Base-by-base conservation (phyloP, 495 filamentous ascomycete species). In the Neurospora intermedia region DNA sequence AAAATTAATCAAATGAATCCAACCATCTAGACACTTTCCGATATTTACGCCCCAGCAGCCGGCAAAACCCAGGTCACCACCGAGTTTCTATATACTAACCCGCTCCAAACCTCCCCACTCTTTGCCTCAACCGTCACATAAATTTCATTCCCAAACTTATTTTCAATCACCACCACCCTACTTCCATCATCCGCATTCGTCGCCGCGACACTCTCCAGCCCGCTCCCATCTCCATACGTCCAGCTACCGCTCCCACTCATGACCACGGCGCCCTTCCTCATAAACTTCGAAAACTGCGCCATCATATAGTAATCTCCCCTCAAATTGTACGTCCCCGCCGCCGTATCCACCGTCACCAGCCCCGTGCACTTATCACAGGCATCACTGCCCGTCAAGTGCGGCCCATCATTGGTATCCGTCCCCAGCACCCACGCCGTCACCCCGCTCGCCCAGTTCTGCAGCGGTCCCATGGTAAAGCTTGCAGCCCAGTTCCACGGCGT, bases 201-300 rank as follows among this genome's bases (percentile, higher is more conserved):
- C 27, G 85, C 83, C 2, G 85, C 86, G 6, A 87, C 82, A 31
- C 82, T 83, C 77, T 88, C 85, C 18, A 87, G 43, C 20, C 84
- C 85, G 15, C 72, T 73, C 41, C 83, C 82, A 69, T 76, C 79
- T 5, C 77, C 77, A 74, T 85, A 85, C 13, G 82, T 85, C 69
- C 84, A 86, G 71, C 84, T 86, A 0, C 86, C 85, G 9, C 76
- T 80, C 9, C 83, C 84, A 78, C 74, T 77, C 11, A 88, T 76
- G 43, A 87, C 80, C 16, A 80, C 80, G 0, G 86, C 85, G 45
- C 85, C 86, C 18, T 80, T 81, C 20, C 85, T 83, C 73, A 89
- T 88, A 75, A 87, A 89, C 76, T 85, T 87, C 77, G 83, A 86
- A 77, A 86, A 87, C 73, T 89, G 87, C 15, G 85, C 86, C 66